phyloP scores from a whole-genome alignment of 2,329 filamentous ascomycete species.

The Sclerotinia sclerotiorum region DNA sequence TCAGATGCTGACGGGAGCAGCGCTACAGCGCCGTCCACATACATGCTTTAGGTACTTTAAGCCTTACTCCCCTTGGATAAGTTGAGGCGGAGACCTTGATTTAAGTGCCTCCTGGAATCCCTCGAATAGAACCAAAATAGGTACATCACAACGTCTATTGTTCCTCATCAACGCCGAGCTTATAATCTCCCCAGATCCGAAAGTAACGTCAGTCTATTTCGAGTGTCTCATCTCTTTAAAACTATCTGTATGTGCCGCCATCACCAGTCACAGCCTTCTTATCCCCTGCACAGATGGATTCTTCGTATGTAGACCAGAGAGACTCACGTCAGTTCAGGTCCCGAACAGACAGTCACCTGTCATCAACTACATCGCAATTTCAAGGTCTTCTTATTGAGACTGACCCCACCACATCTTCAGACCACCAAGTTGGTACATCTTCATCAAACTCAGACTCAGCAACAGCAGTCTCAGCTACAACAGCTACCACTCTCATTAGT shows the following conservation, averaged over 20 bases:
- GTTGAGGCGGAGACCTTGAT: slow-evolving; percentile 36
- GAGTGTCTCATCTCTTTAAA: slow-evolving; percentile 28
- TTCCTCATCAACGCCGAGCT: slow-evolving; percentile 24
- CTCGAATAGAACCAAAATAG: slow-evolving; percentile 38
- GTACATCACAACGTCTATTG: slow-evolving; percentile 33
- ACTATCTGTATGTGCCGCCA: slow-evolving; percentile 29
- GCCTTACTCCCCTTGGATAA: slow-evolving; percentile 32
- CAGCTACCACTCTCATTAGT: slow-evolving; percentile 22
- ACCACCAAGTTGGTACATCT: slow-evolving; percentile 29
- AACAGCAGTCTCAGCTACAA: slow-evolving; percentile 27
- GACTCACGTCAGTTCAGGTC: slow-evolving; percentile 41
- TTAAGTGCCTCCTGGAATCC: slow-evolving; percentile 35
- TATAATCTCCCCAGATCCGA: slow-evolving; percentile 26
- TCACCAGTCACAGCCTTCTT: slow-evolving; percentile 38
- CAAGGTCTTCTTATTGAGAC: slow-evolving; percentile 37
- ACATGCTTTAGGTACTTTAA: slow-evolving; percentile 32
- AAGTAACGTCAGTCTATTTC: slow-evolving; percentile 24
- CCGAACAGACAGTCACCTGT: slow-evolving; percentile 38
- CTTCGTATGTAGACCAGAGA: slow-evolving; percentile 39
- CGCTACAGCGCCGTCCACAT: slow-evolving; percentile 23
- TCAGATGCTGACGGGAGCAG: slow-evolving; percentile 23
- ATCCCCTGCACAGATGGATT: slow-evolving; percentile 36
- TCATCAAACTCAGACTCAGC: slow-evolving; percentile 32
- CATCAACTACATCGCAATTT: slow-evolving; percentile 37
- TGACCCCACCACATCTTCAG: slow-evolving; percentile 27